Percentiles rank a stretch among this genome's conserved stretches.
Conservation (phyloP, 2,329 filamentous ascomycete genomes). For the Diaporthe sp. region DNA sequence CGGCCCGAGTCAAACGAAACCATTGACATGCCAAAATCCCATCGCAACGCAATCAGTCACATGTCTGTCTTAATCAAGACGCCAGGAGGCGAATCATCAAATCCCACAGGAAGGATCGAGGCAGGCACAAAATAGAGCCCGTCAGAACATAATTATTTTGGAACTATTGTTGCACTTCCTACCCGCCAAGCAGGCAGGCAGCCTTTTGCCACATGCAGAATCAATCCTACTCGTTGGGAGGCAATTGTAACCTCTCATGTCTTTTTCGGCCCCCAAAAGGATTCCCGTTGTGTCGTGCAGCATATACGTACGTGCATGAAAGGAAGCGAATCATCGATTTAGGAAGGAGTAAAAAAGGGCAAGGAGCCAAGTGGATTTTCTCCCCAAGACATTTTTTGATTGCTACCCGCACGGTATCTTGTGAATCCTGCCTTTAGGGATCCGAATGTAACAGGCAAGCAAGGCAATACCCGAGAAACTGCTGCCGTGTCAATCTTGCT, state of each 20-base stretch:
- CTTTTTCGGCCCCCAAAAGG: neutral
- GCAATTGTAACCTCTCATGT: neutral
- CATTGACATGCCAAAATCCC: neutral
- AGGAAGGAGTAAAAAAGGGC: neutral
- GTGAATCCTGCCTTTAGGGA: neutral
- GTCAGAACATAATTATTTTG: neutral
- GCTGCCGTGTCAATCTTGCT: neutral
- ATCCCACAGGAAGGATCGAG: constrained; percentile 13
- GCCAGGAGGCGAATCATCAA: neutral
- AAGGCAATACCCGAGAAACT: neutral
- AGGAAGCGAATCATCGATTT: neutral
- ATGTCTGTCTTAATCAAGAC: neutral
- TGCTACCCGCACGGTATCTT: neutral
- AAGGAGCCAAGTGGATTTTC: constrained; percentile 9
- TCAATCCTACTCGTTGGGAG: neutral
- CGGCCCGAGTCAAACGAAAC: neutral
- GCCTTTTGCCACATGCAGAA: constrained; percentile 5
- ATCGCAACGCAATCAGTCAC: neutral
- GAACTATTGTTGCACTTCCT: constrained; percentile 12
- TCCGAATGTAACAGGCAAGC: neutral
- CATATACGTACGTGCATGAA: constrained; percentile 4
- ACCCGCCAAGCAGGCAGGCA: constrained; percentile 22
- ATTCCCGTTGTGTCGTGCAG: constrained; percentile 7
- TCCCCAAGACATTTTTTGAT: neutral
- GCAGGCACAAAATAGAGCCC: constrained; percentile 7